These are phyloP conservation scores for Pseudocercospora eumusae DNA, from an alignment of 2,329 filamentous ascomycete species.

Conservation along the genomic window DNA sequence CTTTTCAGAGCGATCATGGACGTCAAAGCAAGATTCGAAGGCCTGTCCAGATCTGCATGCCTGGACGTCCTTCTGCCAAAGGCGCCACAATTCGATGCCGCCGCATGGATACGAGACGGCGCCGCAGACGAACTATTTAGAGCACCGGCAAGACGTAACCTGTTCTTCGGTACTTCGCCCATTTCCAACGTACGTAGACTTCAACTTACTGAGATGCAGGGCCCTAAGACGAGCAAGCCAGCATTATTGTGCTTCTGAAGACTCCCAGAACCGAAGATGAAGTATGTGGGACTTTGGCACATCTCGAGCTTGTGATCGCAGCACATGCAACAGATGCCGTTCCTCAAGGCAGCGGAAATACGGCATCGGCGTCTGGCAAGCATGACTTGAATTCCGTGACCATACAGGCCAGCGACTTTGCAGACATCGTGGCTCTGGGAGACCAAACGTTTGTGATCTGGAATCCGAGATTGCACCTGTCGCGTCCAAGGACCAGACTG, in stretches of 20 bases:
- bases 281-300: slow-evolving; percentile 28
- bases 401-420: slow-evolving; percentile 17
- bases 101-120: slow-evolving; percentile 25
- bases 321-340: slow-evolving; percentile 40
- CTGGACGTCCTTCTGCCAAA: slow-evolving; percentile 36
- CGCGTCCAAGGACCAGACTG: slow-evolving; percentile 59
- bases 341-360: slow-evolving; percentile 34
- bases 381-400: slow-evolving; percentile 33
- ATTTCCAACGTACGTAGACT: not conserved
- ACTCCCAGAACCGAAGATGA: slow-evolving; percentile 26
- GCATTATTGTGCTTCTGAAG: slow-evolving; percentile 31
- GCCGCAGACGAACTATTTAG: slow-evolving; percentile 29
- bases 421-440: slow-evolving; percentile 26
- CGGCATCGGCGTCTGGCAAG: slow-evolving; percentile 36
- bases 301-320: slow-evolving; percentile 34
- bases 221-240: slow-evolving; percentile 34
- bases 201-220: slow-evolving; percentile 30
- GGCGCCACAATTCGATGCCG: slow-evolving; percentile 27
- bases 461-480: slow-evolving; percentile 34
- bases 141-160: slow-evolving; percentile 31
- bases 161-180: slow-evolving; percentile 35
- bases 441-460: slow-evolving; percentile 35
- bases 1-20: not conserved
- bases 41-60: slow-evolving; percentile 28
- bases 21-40: slow-evolving; percentile 29